These are phyloP conservation scores for Krasilnikovozyma curviuscula DNA, from an alignment of 768 basidiomycete species.

Conservation along the genomic window DNA sequence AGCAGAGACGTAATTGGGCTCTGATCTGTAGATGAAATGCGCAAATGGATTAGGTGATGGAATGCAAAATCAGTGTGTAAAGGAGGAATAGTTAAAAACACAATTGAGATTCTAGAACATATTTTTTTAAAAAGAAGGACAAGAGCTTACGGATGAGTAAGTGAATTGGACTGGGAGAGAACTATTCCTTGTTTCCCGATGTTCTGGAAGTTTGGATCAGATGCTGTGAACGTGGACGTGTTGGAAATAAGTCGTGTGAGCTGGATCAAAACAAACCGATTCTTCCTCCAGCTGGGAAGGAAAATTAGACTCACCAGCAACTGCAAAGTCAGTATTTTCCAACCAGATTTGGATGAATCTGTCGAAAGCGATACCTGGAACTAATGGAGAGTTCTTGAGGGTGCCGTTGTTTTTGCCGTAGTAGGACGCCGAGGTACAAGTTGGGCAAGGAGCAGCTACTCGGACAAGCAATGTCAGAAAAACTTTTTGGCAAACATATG, in stretches of 20 bases:
- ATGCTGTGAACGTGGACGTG: slow-evolving; percentile 27
- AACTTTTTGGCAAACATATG: too few relatives aligned
- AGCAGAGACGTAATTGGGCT: slow-evolving; percentile 41
- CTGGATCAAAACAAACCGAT: slow-evolving; percentile 24
- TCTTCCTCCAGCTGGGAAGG: slow-evolving; percentile 47
- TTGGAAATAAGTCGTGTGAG: too few relatives aligned
- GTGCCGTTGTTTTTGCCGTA: slow-evolving; percentile 31
- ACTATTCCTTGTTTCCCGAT: slow-evolving; percentile 37
- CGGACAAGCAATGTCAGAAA: too few relatives aligned
- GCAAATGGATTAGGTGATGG: too few relatives aligned
- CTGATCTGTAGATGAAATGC: slow-evolving; percentile 41
- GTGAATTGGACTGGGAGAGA: slow-evolving; percentile 24
- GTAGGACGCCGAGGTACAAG: slow-evolving; percentile 27
- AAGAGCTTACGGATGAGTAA: background rate
- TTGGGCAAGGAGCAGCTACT: too few relatives aligned
- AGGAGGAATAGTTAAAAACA: too few relatives aligned
- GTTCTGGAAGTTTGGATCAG: slow-evolving; percentile 21
- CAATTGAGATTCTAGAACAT: too few relatives aligned
- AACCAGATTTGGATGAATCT: slow-evolving; percentile 21
- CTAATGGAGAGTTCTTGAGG: slow-evolving; percentile 27
- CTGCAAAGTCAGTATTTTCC: slow-evolving; percentile 1
- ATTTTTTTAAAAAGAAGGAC: slow-evolving; percentile 15
- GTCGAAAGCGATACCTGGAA: slow-evolving; percentile 26
- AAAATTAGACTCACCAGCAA: slow-evolving; percentile 28
- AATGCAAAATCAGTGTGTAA: too few relatives aligned